A percentile compares a stretch with the other conserved stretches of the same genome.
Evolutionary conservation across 2,329 filamentous ascomycete species (phyloP).

Genomic region (Diaporthe vexans): DNA sequence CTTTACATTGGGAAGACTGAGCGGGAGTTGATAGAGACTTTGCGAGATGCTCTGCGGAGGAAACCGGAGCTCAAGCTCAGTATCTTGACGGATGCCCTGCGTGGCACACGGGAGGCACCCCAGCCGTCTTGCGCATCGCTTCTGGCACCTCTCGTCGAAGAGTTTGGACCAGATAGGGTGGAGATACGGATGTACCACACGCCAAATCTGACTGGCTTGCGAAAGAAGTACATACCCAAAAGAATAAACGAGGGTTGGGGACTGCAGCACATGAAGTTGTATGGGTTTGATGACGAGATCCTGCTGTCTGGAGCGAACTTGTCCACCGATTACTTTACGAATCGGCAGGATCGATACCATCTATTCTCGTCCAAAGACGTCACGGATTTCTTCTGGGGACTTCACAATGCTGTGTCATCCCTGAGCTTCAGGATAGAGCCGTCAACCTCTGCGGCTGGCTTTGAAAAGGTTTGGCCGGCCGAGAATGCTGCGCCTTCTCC

Average conservation of each 20-base stretch:
- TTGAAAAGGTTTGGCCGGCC: conserved; percentile 79
- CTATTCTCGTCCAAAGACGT: conserved; percentile 85
- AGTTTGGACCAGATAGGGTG: conserved; percentile 87
- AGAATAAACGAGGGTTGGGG: conserved; percentile 99
- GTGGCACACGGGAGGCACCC: conserved; percentile 92
- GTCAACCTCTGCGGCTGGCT: conserved; percentile 66
- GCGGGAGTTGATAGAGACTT: conserved; percentile 84
- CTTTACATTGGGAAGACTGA: conserved; percentile 97
- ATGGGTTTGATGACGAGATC: conserved; percentile 94
- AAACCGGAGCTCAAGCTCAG: conserved; percentile 86
- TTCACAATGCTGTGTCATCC: conserved; percentile 83
- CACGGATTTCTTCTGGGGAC: conserved; percentile 83
- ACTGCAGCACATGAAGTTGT: conserved; percentile 98
- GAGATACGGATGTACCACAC: conserved; percentile 99
- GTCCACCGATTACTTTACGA: conserved; percentile 94
- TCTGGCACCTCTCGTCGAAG: conserved; percentile 83
- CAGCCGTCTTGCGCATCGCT: conserved; percentile 89
- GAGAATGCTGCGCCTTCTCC: conserved; percentile 83
- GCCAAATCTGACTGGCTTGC: conserved; percentile 89
- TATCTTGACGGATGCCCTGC: conserved; percentile 90
- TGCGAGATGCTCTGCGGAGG: conserved; percentile 79
- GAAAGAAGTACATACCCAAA: conserved; percentile 86
- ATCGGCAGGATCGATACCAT: conserved; percentile 95
- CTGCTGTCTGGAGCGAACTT: conserved; percentile 96
- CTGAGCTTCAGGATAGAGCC: conserved; percentile 87